Evolutionary conservation across 2,329 filamentous ascomycete genomes (phyloP).

Genomic region (Chrysosporium keratinophilum): DNA sequence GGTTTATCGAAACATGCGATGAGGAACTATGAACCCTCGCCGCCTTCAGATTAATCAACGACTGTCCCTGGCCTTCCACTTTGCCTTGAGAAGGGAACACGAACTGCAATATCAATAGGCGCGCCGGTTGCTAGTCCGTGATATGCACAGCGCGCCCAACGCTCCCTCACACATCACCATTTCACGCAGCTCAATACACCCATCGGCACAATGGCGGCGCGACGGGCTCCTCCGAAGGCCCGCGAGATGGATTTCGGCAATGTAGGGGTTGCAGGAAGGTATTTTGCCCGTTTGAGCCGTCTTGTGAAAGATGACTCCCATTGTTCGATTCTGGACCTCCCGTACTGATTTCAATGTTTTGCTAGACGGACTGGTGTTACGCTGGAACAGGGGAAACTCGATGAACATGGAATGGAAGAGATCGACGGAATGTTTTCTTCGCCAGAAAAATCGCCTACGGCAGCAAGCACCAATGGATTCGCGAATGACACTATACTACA

Average conservation of each 20-base stretch:
- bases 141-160: background rate
- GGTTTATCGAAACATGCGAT: slow-evolving; percentile 5
- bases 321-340: background rate
- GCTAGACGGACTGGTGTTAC: slow-evolving; percentile 79
- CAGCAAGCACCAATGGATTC: slow-evolving; percentile 25
- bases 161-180: background rate
- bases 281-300: slow-evolving; percentile 1
- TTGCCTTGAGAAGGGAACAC: too few relatives aligned
- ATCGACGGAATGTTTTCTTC: slow-evolving; percentile 84
- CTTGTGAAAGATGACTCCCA: background rate
- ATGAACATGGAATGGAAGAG: slow-evolving; percentile 86
- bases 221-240: slow-evolving; percentile 32
- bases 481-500: slow-evolving; percentile 40
- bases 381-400: slow-evolving; percentile 68
- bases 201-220: slow-evolving; percentile 21
- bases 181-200: background rate
- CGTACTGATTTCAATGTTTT: slow-evolving; percentile 17
- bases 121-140: background rate
- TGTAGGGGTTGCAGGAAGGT: slow-evolving; percentile 41
- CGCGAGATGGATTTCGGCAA: slow-evolving; percentile 41
- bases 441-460: slow-evolving; percentile 52
- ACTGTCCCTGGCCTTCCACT: too few relatives aligned
- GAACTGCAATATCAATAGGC: too few relatives aligned
- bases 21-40: background rate
- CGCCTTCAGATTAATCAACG: slow-evolving; percentile 9